Base-by-base conservation (phyloP, 768 basidiomycete genomes). In the Tephrocybe sp. region DNA sequence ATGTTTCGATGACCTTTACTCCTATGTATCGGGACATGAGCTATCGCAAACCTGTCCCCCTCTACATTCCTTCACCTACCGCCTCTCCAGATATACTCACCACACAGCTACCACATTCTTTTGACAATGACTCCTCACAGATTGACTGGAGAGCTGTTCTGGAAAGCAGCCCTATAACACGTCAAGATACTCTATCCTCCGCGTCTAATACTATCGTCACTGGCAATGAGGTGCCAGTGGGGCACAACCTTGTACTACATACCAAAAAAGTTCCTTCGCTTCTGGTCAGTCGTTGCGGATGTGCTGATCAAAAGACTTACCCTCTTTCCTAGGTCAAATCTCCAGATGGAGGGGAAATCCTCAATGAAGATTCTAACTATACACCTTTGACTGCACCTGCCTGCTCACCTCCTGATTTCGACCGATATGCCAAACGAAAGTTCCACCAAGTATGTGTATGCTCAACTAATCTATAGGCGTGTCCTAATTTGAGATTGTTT, bases 21-120 rank as follows among this genome's bases (percentile, higher is more conserved):
- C 22, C 16, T 36, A 68, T 74, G 69, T 67, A 63, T 48, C 71
- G 70, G 40, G 65, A 66, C 59, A 80, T 79, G 78, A 84, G 80
- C 64, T 83, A 85, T 64, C 75, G 86, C 47, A 89, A 89, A 63
- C 87, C 87, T 30, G 85, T 79, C 35, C 87, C 87, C 3, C 67
- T 68, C 46, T 87, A 80, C 66, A 72, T 85, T 39, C 85, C 85
- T 31, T 84, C 85, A 11, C 81, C 85, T 5, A 79, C 82, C 42
- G 67, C 76, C 1, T 74, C 74, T 5, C 75, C 75, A 12, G 64
- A 61, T 13, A 13, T 52, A 49, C 34, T 52, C 11, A 34, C 51
- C 31, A 45, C 45, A 12, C 46, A 49, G 20, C 46, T 55, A 47
- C 41, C 52, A 32, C 52, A 52, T 38, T 45, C 46, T n/a, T 44